Base-by-base conservation (phyloP, 805 yeast genomes). In the Brettanomyces bruxellensis region DNA sequence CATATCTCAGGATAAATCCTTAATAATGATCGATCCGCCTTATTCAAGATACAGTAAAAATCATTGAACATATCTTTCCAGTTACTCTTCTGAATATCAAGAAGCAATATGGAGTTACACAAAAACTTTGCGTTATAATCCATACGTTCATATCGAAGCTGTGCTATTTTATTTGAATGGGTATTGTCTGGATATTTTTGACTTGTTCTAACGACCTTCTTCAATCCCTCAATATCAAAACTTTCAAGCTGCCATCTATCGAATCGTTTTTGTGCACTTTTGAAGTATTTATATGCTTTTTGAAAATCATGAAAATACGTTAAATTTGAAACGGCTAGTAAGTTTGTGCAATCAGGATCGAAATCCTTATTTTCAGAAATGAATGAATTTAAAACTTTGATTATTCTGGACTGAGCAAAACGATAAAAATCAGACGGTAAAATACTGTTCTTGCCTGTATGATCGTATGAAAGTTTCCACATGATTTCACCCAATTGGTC, bases 191-290 rank as follows among this genome's bases (percentile, higher is more conserved):
- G 38, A 35, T 35, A n/a, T 30, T 49, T 38, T n/a, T 14, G 25
- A 4, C 38, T 34, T 13, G 40, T 37, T 14, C 49, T 12, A 3
- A 38, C 37, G n/a, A 55, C 25, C n/a, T 53, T 45, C 23, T 59
- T 60, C 45, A 62, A 62, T 3, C 61, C 61, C 22, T 56, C 61
- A n/a, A 63, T 56, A 44, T 62, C 58, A 42, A 62, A 62, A 28
- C 57, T 55, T 36, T 60, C 58, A 8, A 62, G 45, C 45, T 60
- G 59, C 67, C 67, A 62, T 41, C 52, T 55, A 43, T 62, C 63
- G 44, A 63, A 62, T 43, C 57, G 55, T 25, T 48, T 52, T 42
- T 61, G 59, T 3, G 66, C 66, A 23, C 56, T 53, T 43, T 58
- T 55, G 38, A 55, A 58, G 38, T 59, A 45, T 14, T 46, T 49